These are phyloP conservation scores for Colletotrichum sp. DNA, from an alignment of 2,329 filamentous ascomycete species.

Conservation along the genomic window DNA sequence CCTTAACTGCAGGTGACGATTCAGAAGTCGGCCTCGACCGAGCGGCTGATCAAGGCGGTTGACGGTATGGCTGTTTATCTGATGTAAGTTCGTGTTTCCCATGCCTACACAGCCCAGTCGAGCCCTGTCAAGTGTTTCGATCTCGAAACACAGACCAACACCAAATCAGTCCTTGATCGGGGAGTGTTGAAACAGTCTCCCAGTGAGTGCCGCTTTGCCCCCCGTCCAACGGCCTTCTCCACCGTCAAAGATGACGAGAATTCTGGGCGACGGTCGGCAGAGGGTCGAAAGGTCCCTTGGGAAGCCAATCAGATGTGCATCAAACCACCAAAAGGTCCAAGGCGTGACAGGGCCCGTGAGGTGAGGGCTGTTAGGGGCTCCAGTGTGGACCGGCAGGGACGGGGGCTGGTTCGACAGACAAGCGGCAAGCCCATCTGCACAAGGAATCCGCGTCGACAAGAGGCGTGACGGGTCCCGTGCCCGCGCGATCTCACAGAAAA, in stretches of 20 bases:
- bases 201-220: constrained; percentile 10
- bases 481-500: constrained; percentile 22
- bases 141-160: constrained; percentile 20
- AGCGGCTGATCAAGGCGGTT: background rate
- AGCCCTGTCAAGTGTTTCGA: constrained; percentile 18
- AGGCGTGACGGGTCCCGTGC: constrained; percentile 9
- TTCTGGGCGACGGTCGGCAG: constrained; percentile 17
- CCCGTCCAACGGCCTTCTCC: background rate
- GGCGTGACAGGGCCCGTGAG: constrained; percentile 6
- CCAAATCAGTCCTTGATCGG: constrained; percentile 5
- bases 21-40: background rate
- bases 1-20: constrained; percentile 8
- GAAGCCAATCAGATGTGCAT: constrained; percentile 12
- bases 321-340: constrained; percentile 1
- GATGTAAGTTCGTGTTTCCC: constrained; percentile 17
- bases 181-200: constrained; percentile 15
- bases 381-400: constrained; percentile 18
- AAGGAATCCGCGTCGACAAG: constrained; percentile 12
- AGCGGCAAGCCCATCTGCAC: constrained; percentile 19
- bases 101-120: constrained; percentile 18
- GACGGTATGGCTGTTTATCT: constrained; percentile 5
- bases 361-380: background rate
- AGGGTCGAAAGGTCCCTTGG: background rate
- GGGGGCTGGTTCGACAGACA: constrained; percentile 5
- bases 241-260: constrained; percentile 14